A percentile compares a stretch with the other conserved stretches of the same genome.
These are phyloP conservation scores for Aureobasidium sp. DNA, from an alignment of 2,329 filamentous ascomycete species.

Conservation along the genomic window DNA sequence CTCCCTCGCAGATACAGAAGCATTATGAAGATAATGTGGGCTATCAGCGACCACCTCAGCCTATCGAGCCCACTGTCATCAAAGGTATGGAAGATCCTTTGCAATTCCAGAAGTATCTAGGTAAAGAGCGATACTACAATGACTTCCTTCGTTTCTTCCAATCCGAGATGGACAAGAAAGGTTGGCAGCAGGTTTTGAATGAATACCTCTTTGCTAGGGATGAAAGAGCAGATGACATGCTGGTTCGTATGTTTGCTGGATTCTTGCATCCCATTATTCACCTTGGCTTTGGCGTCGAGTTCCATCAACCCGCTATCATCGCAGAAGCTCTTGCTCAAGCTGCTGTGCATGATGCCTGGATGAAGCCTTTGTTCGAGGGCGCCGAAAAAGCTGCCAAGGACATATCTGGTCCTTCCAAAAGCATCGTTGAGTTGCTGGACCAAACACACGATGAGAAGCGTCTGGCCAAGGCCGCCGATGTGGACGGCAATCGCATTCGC, in stretches of 20 bases:
- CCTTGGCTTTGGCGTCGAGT: conserved; percentile 78
- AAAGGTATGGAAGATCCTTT: conserved; percentile 51
- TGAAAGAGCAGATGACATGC: conserved; percentile 59
- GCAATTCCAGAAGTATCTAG: conserved; percentile 54
- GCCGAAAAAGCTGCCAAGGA: conserved; percentile 42
- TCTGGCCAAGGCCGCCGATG: conserved; percentile 47
- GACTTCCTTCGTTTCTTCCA: conserved; percentile 75
- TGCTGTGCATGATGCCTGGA: conserved; percentile 57
- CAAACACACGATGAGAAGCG: conserved; percentile 51
- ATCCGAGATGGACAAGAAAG: conserved; percentile 57
- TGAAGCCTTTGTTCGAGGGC: conserved; percentile 48
- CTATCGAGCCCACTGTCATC: conserved; percentile 44
- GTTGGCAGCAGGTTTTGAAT: conserved; percentile 55
- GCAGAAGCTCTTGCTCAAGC: conserved; percentile 74
- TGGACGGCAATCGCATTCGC: conserved; percentile 56
- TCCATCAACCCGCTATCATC: conserved; percentile 71
- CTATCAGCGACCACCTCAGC: conserved; percentile 55
- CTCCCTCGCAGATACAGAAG: conserved; percentile 50
- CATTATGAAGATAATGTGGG: conserved; percentile 58
- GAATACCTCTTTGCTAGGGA: conserved; percentile 64
- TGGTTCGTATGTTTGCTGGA: conserved; percentile 61
- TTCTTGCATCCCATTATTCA: conserved; percentile 78
- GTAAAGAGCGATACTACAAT: conserved; percentile 58
- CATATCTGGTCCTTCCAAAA: conserved; percentile 23
- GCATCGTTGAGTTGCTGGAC: conserved; percentile 55